Evolutionary conservation across 371 early-diverging fungal species (phyloP).

Genomic region (Umbelopsis sp.): DNA sequence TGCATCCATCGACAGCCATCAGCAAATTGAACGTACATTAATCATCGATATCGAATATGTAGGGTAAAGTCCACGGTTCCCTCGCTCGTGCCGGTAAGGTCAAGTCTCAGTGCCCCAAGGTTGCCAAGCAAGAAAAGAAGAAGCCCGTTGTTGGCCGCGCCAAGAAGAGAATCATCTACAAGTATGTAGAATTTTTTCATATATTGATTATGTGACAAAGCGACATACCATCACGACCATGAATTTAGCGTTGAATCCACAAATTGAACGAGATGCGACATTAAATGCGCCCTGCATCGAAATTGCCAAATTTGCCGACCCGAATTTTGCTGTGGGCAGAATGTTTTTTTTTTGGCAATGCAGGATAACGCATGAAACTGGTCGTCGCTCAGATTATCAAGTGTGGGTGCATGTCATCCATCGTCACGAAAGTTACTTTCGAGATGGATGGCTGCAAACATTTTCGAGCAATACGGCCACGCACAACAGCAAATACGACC

Average conservation of each 20-base stretch:
- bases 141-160: conserved; percentile 95
- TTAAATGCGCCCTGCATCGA: neutral
- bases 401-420: too few relatives aligned
- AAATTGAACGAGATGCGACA: neutral
- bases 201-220: neutral
- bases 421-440: too few relatives aligned
- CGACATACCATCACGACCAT: neutral
- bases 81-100: conserved; percentile 99
- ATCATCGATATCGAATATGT: conserved; percentile 9
- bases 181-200: conserved; percentile 36
- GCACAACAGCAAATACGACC: too few relatives aligned
- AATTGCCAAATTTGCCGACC: neutral
- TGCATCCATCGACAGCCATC: conserved; percentile 11
- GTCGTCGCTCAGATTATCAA: too few relatives aligned
- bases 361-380: too few relatives aligned
- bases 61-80: conserved; percentile 99
- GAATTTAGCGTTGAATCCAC: neutral
- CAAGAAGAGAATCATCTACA: conserved; percentile 97
- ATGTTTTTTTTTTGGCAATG: too few relatives aligned
- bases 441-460: too few relatives aligned
- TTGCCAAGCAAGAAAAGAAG: conserved; percentile 98
- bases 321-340: too few relatives aligned
- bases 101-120: conserved; percentile 99
- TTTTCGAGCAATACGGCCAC: too few relatives aligned
- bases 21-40: neutral